Evolutionary conservation across 371 early-diverging fungal species (phyloP).

Genomic region (Mucor mucedo): DNA sequence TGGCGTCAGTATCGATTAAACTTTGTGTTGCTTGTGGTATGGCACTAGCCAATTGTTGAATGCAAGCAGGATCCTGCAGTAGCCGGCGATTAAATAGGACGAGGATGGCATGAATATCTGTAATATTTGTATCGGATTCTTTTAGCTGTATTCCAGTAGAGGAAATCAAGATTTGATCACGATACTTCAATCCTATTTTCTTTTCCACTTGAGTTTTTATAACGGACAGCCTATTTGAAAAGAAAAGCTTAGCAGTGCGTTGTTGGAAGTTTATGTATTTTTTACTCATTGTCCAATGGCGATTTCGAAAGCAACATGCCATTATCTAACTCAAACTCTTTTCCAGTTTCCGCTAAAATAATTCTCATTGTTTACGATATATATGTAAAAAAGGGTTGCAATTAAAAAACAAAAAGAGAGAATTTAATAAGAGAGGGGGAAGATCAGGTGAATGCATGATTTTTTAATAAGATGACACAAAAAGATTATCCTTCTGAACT

Average conservation of each 20-base stretch:
- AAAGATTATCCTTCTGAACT: conserved; percentile 46
- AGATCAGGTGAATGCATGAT: conserved; percentile 26
- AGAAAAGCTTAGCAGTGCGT: neutral
- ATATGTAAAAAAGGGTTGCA: neutral
- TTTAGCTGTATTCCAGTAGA: conserved; percentile 20
- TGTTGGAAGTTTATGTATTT: too few species aligned
- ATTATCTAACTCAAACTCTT: conserved; percentile 10
- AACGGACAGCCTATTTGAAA: neutral
- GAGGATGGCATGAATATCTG: neutral
- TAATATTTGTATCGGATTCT: neutral
- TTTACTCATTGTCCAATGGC: neutral
- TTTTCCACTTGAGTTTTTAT: conserved; percentile 12
- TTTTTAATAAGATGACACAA: conserved; percentile 24
- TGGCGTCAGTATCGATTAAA: neutral
- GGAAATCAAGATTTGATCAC: conserved; percentile 25
- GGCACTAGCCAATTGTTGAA: neutral
- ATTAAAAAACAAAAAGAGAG: neutral
- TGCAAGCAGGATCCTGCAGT: conserved; percentile 14
- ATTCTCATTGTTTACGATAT: conserved; percentile 11
- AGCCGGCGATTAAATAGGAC: conserved; percentile 29
- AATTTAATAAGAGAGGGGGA: conserved; percentile 5
- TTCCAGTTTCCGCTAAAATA: conserved; percentile 26
- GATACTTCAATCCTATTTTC: neutral
- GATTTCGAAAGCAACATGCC: neutral
- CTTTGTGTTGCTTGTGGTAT: neutral